Percentiles rank a stretch among this genome's conserved stretches.
Conservation (phyloP, 2,329 filamentous ascomycete genomes). For the Botryotinia narcissicola region DNA sequence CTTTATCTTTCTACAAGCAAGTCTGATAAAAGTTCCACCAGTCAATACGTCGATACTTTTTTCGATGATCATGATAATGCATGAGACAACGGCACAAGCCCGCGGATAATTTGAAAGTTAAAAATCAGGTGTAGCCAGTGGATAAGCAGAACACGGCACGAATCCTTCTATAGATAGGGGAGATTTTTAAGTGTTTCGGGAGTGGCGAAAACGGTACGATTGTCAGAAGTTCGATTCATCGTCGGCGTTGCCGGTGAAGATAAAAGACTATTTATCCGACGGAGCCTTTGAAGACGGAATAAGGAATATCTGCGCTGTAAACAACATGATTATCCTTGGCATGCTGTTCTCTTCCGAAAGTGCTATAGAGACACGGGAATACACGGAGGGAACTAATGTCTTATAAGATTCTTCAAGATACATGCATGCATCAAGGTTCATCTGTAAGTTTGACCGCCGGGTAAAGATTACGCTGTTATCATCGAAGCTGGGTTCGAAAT, state of each 20-base stretch:
- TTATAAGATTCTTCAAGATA: background rate
- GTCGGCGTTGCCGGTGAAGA: background rate
- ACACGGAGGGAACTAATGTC: background rate
- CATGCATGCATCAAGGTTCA: background rate
- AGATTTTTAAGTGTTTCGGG: background rate
- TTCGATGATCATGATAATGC: background rate
- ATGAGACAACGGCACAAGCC: background rate
- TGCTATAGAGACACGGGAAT: background rate
- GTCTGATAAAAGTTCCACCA: background rate
- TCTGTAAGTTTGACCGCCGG: background rate
- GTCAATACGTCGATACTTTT: background rate
- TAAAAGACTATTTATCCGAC: too few species aligned
- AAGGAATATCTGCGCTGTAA: background rate
- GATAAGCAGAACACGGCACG: background rate
- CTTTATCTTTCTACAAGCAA: background rate
- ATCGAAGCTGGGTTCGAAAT: background rate
- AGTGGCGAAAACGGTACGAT: background rate
- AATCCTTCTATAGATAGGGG: background rate
- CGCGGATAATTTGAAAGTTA: background rate
- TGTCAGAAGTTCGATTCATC: background rate
- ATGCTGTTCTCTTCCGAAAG: background rate
- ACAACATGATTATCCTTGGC: background rate
- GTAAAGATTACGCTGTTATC: background rate
- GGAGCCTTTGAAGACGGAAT: background rate
- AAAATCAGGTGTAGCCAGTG: too few species aligned